Base-by-base conservation (phyloP, 1,139 yeast genomes). In the Casaregolazyma lundiana region DNA sequence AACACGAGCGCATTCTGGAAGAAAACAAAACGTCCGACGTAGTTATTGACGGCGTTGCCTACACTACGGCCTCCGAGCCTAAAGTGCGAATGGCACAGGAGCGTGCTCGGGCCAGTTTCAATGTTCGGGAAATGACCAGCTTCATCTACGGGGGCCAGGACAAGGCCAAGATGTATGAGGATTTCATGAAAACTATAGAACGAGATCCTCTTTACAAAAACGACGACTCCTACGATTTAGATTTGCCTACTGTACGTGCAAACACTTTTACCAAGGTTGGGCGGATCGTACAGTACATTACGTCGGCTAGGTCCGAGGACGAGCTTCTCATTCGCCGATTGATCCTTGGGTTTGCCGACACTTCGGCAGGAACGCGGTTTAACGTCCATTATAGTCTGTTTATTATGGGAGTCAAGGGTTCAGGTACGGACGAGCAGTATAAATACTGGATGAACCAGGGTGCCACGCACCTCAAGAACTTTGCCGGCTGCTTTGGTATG, bases 401-500 rank as follows among this genome's bases (percentile, higher is more conserved):
- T 61, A 71, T 82, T 54, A 77, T 78, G 54, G 81, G 89, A 53
- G 68, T 84, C 51, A 77, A 76, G 56, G 90, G 92, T 46, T 80
- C 82, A 51, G 94, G 90, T 54, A 81, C 92, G 6, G 68, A 71
- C 43, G 74, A 69, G 47, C 82, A 77, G 63, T 65, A 75, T 44
- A 63, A 67, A 24, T 88, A 78, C 69, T 89, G 96, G 96, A 73
- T 87, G 46, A 66, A 71, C 50, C 78, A 79, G 58, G 96, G 94
- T 52, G 86, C 95, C 9, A 69, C 73, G 17, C 50, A 69, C 52
- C 68, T 84, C 49, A 80, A 76, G 58, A 81, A 78, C 47, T 77
- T 89, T 52, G 87, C 85, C 60, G 96, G 96, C 13, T 88, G 96
- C 69, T 89, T 89, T 65, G 88, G 87, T 46, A 88, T 89, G 96